Base-by-base conservation (phyloP, 2,329 filamentous ascomycete species). In the Aspergillus unguis region DNA sequence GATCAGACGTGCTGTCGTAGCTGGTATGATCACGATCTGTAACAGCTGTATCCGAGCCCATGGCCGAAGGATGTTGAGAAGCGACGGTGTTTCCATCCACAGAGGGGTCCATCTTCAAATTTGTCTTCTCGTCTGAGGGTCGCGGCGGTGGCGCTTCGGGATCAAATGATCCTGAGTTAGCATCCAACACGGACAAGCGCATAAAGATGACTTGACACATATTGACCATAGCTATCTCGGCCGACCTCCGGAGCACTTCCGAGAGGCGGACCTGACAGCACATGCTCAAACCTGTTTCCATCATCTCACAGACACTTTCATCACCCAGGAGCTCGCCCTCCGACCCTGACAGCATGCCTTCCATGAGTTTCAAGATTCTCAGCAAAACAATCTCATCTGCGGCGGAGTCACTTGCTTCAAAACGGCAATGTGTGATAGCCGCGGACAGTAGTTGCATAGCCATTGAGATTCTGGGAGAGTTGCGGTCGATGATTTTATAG, bases 171-270 rank as follows among this genome's bases (percentile, higher is more conserved):
- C 85, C 82, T 66, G 92, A 87, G 9, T 11, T 38, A 43, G 88
- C 80, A 63, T 95, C 90, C 6, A 97, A 77, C 58, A 92, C 85
- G 70, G 95, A 96, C 48, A 99, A 76, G 55, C 95, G 86, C 71
- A 92, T 88, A 68, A 99, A 99, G 64, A 99, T 96, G 60, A 96
- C 91, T 73, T 99, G 94, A 68, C 94, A 97, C 94, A 99, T 99
- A 61, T 90, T 90, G 42, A 97, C 90, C 92, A 99, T 96, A 50
- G 91, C 87, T 66, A 95, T 94, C 72, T 99, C 94, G 2, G 94
- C 94, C 23, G 92, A 95, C 58, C 92, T 83, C 58, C 92, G 85
- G 50, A 99, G 77, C 3, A 97, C 85, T 63, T 96, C 92, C 7
- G 92, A 96, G 56, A 97, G 85, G 50, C 92, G 85, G 50, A 89